Conservation (phyloP, 768 basidiomycete genomes). For the Lactarius sanguifluus region DNA sequence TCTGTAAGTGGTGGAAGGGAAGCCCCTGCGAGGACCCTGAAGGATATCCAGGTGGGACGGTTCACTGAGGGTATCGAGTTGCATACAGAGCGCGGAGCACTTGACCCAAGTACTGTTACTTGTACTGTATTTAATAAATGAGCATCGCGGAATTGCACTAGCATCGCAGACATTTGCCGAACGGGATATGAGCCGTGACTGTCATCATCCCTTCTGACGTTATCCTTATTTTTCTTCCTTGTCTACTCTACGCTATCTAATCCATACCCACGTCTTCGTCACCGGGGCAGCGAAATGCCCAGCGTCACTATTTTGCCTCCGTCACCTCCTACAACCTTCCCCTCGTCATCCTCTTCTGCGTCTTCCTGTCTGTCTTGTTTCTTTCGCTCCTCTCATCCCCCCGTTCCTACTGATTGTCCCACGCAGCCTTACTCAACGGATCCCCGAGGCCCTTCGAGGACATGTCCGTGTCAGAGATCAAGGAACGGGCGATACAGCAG, state of each 20-base stretch:
- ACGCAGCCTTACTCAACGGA: slow-evolving; percentile 31
- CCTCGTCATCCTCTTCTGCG: slow-evolving; percentile 36
- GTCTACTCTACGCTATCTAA: slow-evolving; percentile 19
- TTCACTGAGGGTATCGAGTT: background rate
- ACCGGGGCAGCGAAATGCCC: slow-evolving; percentile 38
- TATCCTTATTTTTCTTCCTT: slow-evolving; percentile 27
- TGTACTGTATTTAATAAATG: background rate
- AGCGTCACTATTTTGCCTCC: slow-evolving; percentile 44
- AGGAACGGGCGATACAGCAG: slow-evolving; percentile 46
- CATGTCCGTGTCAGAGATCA: slow-evolving; percentile 48
- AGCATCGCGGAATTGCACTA: background rate
- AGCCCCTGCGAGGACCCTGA: background rate
- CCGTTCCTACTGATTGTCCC: slow-evolving; percentile 23
- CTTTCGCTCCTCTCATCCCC: slow-evolving; percentile 32
- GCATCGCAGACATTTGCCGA: background rate
- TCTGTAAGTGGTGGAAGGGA: background rate
- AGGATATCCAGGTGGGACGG: background rate
- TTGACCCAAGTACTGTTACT: background rate
- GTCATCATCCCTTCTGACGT: slow-evolving; percentile 4
- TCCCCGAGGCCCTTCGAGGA: slow-evolving; percentile 31
- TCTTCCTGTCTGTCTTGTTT: slow-evolving; percentile 32
- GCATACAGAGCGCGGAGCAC: background rate
- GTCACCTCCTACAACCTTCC: slow-evolving; percentile 35
- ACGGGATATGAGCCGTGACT: slow-evolving; percentile 1
- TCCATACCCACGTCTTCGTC: slow-evolving; percentile 5